Conservation (phyloP, 345 rosid species). For the Psidium guajava region DNA sequence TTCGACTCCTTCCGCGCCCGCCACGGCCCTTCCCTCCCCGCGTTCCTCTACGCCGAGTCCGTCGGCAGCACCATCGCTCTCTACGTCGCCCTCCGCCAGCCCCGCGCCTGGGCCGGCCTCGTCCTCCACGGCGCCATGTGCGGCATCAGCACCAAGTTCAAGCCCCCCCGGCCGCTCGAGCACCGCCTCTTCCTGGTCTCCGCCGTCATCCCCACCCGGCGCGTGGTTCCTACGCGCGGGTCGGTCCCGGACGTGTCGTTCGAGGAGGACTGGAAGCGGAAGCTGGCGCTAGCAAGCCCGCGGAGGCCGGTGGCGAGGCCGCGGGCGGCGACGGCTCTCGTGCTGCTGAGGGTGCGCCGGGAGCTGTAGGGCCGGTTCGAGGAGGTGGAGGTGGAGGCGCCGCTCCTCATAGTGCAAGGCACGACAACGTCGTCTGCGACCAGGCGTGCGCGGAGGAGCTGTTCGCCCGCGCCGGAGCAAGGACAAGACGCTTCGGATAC, state of each 20-base stretch:
- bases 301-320: slow-evolving; percentile 46
- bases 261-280: slow-evolving; percentile 78
- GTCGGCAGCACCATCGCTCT: too few species aligned
- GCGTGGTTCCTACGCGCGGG: slow-evolving; percentile 11
- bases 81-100: neutral
- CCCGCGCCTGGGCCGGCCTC: too few species aligned
- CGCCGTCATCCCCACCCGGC: slow-evolving; percentile 33
- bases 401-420: slow-evolving; percentile 70
- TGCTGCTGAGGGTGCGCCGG: slow-evolving; percentile 54
- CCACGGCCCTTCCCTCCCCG: too few species aligned
- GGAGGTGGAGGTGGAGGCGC: slow-evolving; percentile 49
- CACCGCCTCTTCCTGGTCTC: slow-evolving; percentile 53
- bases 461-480: slow-evolving; percentile 43
- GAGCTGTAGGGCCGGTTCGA: slow-evolving; percentile 74
- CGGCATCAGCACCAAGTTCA: too few species aligned
- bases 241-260: slow-evolving; percentile 53
- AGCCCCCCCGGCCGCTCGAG: slow-evolving; percentile 89
- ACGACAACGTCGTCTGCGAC: slow-evolving; percentile 44
- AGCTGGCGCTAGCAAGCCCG: slow-evolving; percentile 57
- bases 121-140: too few species aligned
- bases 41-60: neutral
- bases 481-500: slow-evolving; percentile 59
- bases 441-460: slow-evolving; percentile 64
- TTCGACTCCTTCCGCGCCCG: too few species aligned
- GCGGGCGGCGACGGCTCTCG: slow-evolving; percentile 79